These are phyloP conservation scores for Nemania serpens DNA, from an alignment of 2,329 filamentous ascomycete species.

Conservation along the genomic window DNA sequence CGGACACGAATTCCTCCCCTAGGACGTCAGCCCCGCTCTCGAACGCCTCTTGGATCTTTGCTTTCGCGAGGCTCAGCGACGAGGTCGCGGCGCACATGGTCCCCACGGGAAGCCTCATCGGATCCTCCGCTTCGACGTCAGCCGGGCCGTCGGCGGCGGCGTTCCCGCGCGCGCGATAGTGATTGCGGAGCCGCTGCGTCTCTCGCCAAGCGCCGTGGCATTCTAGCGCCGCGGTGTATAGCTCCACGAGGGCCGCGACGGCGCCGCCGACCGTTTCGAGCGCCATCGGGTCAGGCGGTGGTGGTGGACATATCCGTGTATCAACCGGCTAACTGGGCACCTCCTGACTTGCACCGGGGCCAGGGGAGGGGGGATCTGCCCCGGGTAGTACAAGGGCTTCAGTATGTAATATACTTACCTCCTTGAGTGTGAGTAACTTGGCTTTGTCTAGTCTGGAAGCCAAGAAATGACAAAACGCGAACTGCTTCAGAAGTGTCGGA, in stretches of 20 bases:
- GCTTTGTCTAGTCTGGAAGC: too few relatives aligned
- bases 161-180: slow-evolving; percentile 37
- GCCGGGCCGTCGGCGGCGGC: not conserved
- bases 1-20: slow-evolving; percentile 42
- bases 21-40: slow-evolving; percentile 42
- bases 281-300: slow-evolving; percentile 29
- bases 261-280: slow-evolving; percentile 38
- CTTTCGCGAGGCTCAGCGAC: slow-evolving; percentile 42
- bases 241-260: slow-evolving; percentile 39
- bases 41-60: slow-evolving; percentile 42
- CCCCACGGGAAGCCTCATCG: not conserved
- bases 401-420: too few relatives aligned
- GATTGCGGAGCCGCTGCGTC: slow-evolving; percentile 41
- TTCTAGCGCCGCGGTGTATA: slow-evolving; percentile 40
- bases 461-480: too few relatives aligned
- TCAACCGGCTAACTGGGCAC: too few relatives aligned
- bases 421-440: too few relatives aligned
- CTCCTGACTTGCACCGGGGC: too few relatives aligned
- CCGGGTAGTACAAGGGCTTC: too few relatives aligned
- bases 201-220: slow-evolving; percentile 46
- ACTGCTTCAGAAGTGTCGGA: too few relatives aligned
- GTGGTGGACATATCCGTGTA: not conserved
- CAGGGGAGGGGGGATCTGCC: too few relatives aligned
- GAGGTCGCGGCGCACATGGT: slow-evolving; percentile 41
- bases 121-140: slow-evolving; percentile 22